These are phyloP conservation scores for Ceratobasidium sp. DNA, from an alignment of 1,284 basidiomycete genomes.

Conservation along the genomic window DNA sequence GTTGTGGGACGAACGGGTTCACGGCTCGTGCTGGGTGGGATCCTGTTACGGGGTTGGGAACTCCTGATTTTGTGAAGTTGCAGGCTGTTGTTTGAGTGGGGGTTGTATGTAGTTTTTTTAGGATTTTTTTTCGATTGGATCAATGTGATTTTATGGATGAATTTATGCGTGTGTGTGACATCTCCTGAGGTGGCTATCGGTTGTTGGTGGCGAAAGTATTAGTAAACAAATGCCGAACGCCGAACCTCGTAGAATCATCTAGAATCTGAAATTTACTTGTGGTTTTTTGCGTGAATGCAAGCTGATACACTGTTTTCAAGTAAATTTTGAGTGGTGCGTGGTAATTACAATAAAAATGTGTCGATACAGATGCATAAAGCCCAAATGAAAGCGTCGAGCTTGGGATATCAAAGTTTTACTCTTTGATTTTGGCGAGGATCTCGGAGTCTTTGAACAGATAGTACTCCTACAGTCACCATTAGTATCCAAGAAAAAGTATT, in stretches of 20 bases:
- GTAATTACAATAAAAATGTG: conserved; percentile 43
- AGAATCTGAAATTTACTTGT: conserved; percentile 23
- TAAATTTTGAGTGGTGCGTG: conserved; percentile 45
- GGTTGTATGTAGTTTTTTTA: no score
- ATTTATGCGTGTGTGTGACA: no score
- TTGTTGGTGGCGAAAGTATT: neutral
- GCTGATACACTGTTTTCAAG: conserved; percentile 9
- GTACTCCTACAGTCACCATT: conserved; percentile 76
- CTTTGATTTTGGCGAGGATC: conserved; percentile 96
- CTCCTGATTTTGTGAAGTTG: conserved; percentile 42
- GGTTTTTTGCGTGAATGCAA: neutral
- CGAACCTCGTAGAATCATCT: conserved; percentile 29
- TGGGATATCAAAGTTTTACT: conserved; percentile 65
- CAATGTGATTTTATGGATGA: no score
- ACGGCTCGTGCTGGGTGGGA: conserved; percentile 50
- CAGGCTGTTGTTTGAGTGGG: neutral
- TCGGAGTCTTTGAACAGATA: conserved; percentile 95
- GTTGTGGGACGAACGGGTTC: conserved; percentile 40
- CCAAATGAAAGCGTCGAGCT: neutral
- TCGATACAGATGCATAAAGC: conserved; percentile 7
- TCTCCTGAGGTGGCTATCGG: no score
- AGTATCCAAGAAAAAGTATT: no score
- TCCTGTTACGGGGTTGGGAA: conserved; percentile 47
- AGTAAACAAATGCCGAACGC: neutral
- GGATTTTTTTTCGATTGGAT: no score